Evolutionary conservation across 257 asterid genomes (phyloP).

Genomic region (Coffea canephora): DNA sequence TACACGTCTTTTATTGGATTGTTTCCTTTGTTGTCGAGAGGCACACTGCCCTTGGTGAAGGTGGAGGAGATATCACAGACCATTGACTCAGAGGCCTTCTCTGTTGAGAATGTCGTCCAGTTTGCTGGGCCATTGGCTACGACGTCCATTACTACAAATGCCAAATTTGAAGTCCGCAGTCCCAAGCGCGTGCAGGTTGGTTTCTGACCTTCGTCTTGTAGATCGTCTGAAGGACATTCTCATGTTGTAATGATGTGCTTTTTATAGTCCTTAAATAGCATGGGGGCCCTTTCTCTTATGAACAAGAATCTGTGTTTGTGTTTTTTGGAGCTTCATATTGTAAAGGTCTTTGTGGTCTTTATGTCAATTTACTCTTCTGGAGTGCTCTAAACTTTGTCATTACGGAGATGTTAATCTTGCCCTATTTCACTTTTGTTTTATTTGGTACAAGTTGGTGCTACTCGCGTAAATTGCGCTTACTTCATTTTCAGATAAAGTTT

Average conservation of each 20-base stretch:
- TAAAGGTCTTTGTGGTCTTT: neutral
- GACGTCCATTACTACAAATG: slow-evolving; percentile 69
- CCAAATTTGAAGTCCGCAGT: slow-evolving; percentile 91
- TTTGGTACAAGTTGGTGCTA: neutral
- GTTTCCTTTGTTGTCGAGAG: slow-evolving; percentile 76
- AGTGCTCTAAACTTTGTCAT: neutral
- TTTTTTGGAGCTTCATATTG: neutral
- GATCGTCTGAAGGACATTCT: neutral
- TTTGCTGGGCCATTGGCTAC: slow-evolving; percentile 79
- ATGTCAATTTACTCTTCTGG: neutral
- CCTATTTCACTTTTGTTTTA: neutral
- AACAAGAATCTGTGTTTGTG: neutral
- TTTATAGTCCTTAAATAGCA: neutral
- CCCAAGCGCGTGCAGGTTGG: slow-evolving; percentile 93
- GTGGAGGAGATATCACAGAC: slow-evolving; percentile 92
- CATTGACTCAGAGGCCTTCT: slow-evolving; percentile 59
- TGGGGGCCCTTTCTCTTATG: neutral
- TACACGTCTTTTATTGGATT: slow-evolving; percentile 75
- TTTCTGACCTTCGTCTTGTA: neutral
- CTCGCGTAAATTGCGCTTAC: neutral
- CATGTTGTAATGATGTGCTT: neutral
- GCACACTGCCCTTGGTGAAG: slow-evolving; percentile 56
- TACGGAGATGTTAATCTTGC: neutral
- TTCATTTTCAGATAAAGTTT: slow-evolving; percentile 60
- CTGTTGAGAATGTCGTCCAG: slow-evolving; percentile 71